Conservation (phyloP, 2,329 filamentous ascomycete species). For the Stagonosporopsis vannaccii region DNA sequence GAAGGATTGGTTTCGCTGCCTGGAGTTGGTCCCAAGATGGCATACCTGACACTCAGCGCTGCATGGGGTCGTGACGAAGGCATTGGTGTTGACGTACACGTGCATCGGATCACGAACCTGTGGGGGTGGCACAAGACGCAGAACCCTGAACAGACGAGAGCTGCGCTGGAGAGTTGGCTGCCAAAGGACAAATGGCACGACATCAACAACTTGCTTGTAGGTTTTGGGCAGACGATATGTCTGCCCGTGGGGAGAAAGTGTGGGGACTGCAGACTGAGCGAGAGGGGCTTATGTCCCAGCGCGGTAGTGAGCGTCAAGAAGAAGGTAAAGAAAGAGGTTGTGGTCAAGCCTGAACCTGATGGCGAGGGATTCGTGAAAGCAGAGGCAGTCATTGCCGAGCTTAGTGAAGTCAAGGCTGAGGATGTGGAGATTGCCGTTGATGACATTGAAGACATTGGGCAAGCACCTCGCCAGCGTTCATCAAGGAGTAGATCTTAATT, state of each 20-base stretch:
- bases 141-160: constrained; percentile 81
- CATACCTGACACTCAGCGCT: constrained; percentile 82
- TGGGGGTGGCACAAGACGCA: constrained; percentile 90
- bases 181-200: constrained; percentile 87
- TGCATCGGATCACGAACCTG: constrained; percentile 91
- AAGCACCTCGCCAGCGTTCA: neutral
- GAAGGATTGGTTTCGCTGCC: constrained; percentile 78
- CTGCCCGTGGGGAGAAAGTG: constrained; percentile 80
- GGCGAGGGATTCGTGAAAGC: constrained; percentile 38
- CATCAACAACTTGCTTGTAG: constrained; percentile 89
- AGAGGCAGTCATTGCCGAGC: constrained; percentile 16
- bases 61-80: constrained; percentile 75
- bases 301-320: constrained; percentile 57
- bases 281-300: constrained; percentile 74
- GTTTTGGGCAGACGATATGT: constrained; percentile 86
- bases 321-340: constrained; percentile 57
- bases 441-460: constrained; percentile 47
- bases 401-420: constrained; percentile 38
- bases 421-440: constrained; percentile 29
- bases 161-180: constrained; percentile 80
- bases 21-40: constrained; percentile 95
- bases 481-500: constrained; percentile 3
- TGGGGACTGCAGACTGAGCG: constrained; percentile 83
- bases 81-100: constrained; percentile 93
- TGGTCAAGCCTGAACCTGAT: constrained; percentile 48